Base-by-base conservation (phyloP, 2,329 filamentous ascomycete species). In the Fusarium guadeloupense region DNA sequence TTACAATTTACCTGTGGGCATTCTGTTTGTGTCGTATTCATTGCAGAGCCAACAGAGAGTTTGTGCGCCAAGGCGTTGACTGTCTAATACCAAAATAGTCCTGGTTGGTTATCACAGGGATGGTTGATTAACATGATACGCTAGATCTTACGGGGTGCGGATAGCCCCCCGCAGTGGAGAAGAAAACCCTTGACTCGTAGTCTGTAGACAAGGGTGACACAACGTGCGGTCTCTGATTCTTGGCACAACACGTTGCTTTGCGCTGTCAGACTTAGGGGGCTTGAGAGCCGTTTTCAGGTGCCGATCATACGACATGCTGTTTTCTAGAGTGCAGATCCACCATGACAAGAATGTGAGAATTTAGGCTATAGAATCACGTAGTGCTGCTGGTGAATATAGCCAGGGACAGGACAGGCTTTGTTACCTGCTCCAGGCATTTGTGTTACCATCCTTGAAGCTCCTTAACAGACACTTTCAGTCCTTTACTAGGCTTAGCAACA, bases 401-500 rank as follows among this genome's bases (percentile, higher is more conserved):
- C 26, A 28, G 26, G 12, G 10, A 12, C 26, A 12, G n/a, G n/a
- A n/a, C n/a, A n/a, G n/a, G 2, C 17, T 41, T 35, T 21, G 6
- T 16, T 20, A 31, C 3, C 6, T 23, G 16, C 10, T 28, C 10
- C 10, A 25, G 3, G 7, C 10, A 33, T 45, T 34, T 31, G n/a
- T 46, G 5, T 20, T 41, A 66, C 62, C 62, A 65, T 1, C 61
- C 61, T 9, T 65, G 30, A 2, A 62, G 8, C 1, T 49, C 28
- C 20, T 52, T 10, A 9, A 54, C 39, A 13, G 17, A 42, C 3
- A 66, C 59, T 6, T 31, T 48, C 4, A 66, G 2, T 3, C 63
- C 62, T 9, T 60, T 49, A 2, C 35, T 47, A 0, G 63, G 63
- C 20, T 66, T 66, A 5, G 63, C 63, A 4, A 66, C 63, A 14